Evolutionary conservation across 192 early-diverging fungal species (phyloP).

Genomic region (Gamsiella multidivaricata): DNA sequence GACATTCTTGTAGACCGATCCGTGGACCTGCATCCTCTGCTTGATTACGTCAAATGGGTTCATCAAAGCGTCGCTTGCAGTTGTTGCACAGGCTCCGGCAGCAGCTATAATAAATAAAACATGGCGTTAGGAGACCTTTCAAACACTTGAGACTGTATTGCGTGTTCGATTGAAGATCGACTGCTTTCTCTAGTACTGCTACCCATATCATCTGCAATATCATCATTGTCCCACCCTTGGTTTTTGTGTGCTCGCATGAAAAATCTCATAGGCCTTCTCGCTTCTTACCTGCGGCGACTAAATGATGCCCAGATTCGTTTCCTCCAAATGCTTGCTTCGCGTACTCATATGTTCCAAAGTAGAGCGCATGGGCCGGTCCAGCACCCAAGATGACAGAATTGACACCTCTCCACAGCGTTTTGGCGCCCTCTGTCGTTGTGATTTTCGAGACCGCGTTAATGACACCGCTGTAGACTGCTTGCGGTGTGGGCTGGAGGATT

Average conservation of each 20-base stretch:
- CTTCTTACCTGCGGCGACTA: conserved; percentile 62
- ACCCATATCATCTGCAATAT: no score
- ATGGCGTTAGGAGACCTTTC: conserved; percentile 16
- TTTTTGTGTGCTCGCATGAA: not conserved
- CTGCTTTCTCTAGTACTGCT: no score
- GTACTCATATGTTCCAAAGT: conserved; percentile 95
- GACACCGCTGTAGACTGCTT: conserved; percentile 77
- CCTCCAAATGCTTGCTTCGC: conserved; percentile 83
- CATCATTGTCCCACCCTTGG: conserved; percentile 3
- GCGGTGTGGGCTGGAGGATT: conserved; percentile 75
- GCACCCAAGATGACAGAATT: conserved; percentile 92
- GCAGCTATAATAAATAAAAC: conserved; percentile 60
- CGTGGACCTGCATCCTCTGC: conserved; percentile 93
- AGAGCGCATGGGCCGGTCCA: conserved; percentile 95
- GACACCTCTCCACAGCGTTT: conserved; percentile 93
- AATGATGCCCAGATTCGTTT: conserved; percentile 64
- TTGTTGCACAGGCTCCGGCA: conserved; percentile 90
- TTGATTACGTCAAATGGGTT: conserved; percentile 99
- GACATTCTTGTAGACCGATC: conserved; percentile 76
- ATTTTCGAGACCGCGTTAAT: conserved; percentile 76
- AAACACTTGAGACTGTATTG: conserved; percentile 9
- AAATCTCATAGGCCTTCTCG: not conserved
- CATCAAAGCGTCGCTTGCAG: conserved; percentile 90
- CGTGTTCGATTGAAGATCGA: no score
- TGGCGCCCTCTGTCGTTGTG: conserved; percentile 78